Evolutionary conservation across 1,284 basidiomycete genomes (phyloP), one percentile per base, ranked within the genome.

Genomic region (Stygiomarasmius scandens): DNA sequence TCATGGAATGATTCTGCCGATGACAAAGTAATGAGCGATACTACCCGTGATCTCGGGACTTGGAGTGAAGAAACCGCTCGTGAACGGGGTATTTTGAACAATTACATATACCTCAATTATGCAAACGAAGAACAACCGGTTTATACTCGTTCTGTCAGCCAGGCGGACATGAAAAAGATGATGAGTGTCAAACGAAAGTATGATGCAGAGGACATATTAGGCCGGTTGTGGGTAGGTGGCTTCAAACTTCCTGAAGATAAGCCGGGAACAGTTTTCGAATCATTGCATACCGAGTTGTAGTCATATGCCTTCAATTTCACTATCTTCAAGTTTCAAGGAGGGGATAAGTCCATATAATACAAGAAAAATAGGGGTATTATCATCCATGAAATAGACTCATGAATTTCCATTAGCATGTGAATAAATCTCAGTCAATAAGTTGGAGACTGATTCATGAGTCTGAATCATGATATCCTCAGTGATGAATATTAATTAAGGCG

Each of bases 61-160:
- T 59, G 50, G 43, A 34, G 29, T 23, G 58, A 56, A 41, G 23
- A 19, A 3, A 19, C 23, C 5, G 34, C 50, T 14, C 43, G 34
- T 6, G n/a, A 53, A 47, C 52, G 43, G 23, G 50, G 25, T 14
- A 27, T 56, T 11, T 51, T 55, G 12, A 49, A 49, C 11, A 23
- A 38, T 19, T 59, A 56, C 20, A 14, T 59, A 10, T 59, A 59
- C 29, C 41, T 52, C 14, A 59, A 59, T 27, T 59, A 59, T 36
- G 54, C 58, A 4, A 43, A 45, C 12, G 58, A 48, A 4, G 38
- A 48, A 20, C 58, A 59, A 36, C 20, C 46, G 6, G 49, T 53
- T 2, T 56, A 56, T 25, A 16, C 23, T 12, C 34, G 43, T 14
- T 22, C 19, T 8, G 19, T 49, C 2, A 43, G 34, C 2, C 23